Evolutionary conservation across 2,329 filamentous ascomycete genomes (phyloP).

Genomic region (Aspergillus uvarum): DNA sequence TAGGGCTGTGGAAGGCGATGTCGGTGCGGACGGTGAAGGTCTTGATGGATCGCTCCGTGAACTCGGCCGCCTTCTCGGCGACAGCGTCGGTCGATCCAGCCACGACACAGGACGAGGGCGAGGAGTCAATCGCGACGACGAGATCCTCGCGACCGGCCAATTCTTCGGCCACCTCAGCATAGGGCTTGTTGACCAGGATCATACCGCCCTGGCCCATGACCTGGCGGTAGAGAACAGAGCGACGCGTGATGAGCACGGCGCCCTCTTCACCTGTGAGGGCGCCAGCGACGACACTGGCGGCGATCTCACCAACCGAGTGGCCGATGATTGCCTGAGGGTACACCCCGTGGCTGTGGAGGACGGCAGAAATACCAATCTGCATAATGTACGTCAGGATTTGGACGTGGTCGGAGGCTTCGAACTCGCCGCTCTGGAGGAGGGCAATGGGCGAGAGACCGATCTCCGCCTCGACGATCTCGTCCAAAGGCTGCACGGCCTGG

Average conservation of each 20-base stretch:
- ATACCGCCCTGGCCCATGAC: slow-evolving; percentile 27
- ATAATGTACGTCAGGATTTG: slow-evolving; percentile 31
- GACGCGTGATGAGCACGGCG: slow-evolving; percentile 34
- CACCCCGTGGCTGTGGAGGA: slow-evolving; percentile 33
- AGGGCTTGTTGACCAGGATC: slow-evolving; percentile 6
- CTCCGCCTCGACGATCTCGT: slow-evolving; percentile 24
- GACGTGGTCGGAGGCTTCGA: slow-evolving; percentile 10
- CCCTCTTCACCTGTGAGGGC: slow-evolving; percentile 32
- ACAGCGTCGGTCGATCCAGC: slow-evolving; percentile 9
- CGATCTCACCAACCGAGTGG: slow-evolving; percentile 46
- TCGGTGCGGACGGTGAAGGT: slow-evolving; percentile 39
- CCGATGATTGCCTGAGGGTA: slow-evolving; percentile 41
- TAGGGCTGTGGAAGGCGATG: slow-evolving; percentile 45
- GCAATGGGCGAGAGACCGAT: slow-evolving; percentile 9
- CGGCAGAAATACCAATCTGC: slow-evolving; percentile 31
- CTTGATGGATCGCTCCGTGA: slow-evolving; percentile 26
- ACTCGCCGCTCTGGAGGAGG: slow-evolving; percentile 3
- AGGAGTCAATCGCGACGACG: slow-evolving; percentile 14
- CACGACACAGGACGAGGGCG: slow-evolving; percentile 10
- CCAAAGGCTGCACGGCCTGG: slow-evolving; percentile 26
- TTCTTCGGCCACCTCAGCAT: not conserved
- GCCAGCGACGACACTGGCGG: slow-evolving; percentile 36
- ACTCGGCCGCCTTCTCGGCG: not conserved
- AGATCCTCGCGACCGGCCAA: not conserved
- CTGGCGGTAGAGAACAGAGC: slow-evolving; percentile 33